Percentiles rank a stretch among this genome's conserved stretches.
phyloP scores from a whole-genome alignment of 192 early-diverging fungal species.

The Coemansia pectinata region DNA sequence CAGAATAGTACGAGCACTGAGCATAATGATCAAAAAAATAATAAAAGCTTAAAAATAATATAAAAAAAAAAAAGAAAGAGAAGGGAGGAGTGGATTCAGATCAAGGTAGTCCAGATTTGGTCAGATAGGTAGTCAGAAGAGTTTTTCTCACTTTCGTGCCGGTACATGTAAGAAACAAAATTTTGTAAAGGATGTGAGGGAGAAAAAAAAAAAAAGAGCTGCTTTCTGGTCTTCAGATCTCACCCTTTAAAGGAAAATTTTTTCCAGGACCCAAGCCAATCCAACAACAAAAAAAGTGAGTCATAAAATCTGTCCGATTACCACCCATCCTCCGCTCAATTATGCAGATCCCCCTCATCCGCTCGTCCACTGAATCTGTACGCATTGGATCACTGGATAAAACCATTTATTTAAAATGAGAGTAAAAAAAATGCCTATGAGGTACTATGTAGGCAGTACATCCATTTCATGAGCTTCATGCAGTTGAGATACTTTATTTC shows the following conservation, averaged over 20 bases:
- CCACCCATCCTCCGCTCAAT: background rate
- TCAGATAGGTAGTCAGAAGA: slow-evolving; percentile 53
- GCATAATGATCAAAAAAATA: slow-evolving; percentile 18
- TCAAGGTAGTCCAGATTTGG: slow-evolving; percentile 54
- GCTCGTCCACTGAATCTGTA: background rate
- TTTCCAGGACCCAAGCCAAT: background rate
- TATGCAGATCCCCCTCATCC: background rate
- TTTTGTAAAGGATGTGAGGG: background rate
- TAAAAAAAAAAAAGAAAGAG: too few relatives aligned
- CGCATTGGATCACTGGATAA: too few relatives aligned
- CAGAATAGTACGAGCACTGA: slow-evolving; percentile 31
- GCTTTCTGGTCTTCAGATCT: background rate
- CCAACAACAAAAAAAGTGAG: background rate
- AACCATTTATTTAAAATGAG: too few relatives aligned
- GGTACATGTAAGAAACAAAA: slow-evolving; percentile 25
- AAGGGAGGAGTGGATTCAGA: slow-evolving; percentile 17
- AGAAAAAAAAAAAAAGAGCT: background rate
- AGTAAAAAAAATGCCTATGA: too few relatives aligned
- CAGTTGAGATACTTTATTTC: too few relatives aligned
- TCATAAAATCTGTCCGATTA: background rate
- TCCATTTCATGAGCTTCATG: too few relatives aligned
- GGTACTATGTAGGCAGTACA: too few relatives aligned
- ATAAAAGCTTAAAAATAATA: slow-evolving; percentile 2
- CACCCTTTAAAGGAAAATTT: background rate
- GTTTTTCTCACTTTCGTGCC: slow-evolving; percentile 53